Base-by-base conservation (phyloP, 169 alveolate genomes). In the Cryptosporidium ryanae region DNA sequence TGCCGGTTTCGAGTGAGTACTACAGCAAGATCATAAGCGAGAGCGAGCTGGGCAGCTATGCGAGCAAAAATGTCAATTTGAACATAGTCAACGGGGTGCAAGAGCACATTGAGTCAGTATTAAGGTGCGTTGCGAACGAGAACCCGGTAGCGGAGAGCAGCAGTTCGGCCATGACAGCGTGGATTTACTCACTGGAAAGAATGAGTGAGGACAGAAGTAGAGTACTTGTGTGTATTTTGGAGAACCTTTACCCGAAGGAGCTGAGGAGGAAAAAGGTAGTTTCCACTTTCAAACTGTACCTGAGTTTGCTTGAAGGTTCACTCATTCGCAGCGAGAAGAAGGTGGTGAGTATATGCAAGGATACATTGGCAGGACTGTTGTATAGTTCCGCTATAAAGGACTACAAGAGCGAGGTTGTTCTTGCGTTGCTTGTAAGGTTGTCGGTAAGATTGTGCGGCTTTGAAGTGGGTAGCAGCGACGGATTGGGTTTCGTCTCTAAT, bases 131-230 rank as follows among this genome's bases (percentile, higher is more conserved):
- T 15, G 52, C 5, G 48, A 70, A 70, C 5, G 18, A 52, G n/a
- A 21, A 21, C 8, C 52, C 32, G 25, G 23, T 31, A n/a, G n/a
- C n/a, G 1, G 8, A 38, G 3, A 38, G 8, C 3, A 38, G 8
- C 46, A 38, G 46, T 21, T n/a, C n/a, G 21, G 27, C 6, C 15
- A 48, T 15, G 64, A 25, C 82, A 44, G 27, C 31, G 31, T 66
- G 31, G 50, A 66, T 48, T 18, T 66, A 66, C 10, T 66, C 82
- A 7, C 48, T 66, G 1, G 65, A 66, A 66, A 66, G 82, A 23
- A 44, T 46, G 0, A 48, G 65, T 25, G 82, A 66, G 32, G 43
- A 66, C 1, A 66, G 46, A 17, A 18, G 49, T 25, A 66, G 8
- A 31, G 12, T 66, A 49, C 32, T 66, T 18, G 6, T 43, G 2